Conservation (phyloP, 257 asterid species). For the Lycium ferocissimum region DNA sequence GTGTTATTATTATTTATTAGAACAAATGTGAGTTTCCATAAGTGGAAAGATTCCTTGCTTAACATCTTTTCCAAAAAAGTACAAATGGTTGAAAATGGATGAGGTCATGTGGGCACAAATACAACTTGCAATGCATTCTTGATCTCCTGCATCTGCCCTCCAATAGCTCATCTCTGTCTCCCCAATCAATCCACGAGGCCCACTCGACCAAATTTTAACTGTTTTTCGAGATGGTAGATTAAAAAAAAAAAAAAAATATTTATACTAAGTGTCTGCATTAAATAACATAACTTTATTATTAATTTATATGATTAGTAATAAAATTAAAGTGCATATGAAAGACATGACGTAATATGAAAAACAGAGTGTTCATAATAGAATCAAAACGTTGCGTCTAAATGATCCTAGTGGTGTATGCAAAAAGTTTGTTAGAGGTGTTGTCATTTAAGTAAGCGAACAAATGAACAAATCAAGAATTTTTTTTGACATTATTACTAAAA, state of each 20-base stretch:
- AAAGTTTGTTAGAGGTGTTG: too few relatives aligned
- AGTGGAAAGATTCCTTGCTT: constrained; percentile 43
- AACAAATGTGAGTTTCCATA: constrained; percentile 40
- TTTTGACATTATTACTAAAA: too few relatives aligned
- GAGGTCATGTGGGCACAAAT: constrained; percentile 36
- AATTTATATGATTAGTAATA: too few relatives aligned
- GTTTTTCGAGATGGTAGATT: background rate
- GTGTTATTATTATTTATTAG: background rate
- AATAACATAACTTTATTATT: too few relatives aligned
- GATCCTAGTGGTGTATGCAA: too few relatives aligned
- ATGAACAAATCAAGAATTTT: too few relatives aligned
- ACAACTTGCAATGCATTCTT: constrained; percentile 34
- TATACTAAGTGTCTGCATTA: too few relatives aligned
- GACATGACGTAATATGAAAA: too few relatives aligned
- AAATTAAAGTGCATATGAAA: too few relatives aligned
- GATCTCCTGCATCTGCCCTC: constrained; percentile 17
- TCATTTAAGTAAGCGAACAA: too few relatives aligned
- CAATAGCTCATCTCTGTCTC: constrained; percentile 29
- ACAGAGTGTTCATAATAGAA: too few relatives aligned
- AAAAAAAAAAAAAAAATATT: background rate
- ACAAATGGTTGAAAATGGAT: constrained; percentile 33
- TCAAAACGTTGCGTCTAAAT: too few relatives aligned
- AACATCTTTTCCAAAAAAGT: constrained; percentile 33
- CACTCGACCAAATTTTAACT: background rate
- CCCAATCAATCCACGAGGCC: constrained; percentile 13